These are phyloP conservation scores for Fraxinus nigra DNA, from an alignment of 305 asterid genomes.

Conservation along the genomic window DNA sequence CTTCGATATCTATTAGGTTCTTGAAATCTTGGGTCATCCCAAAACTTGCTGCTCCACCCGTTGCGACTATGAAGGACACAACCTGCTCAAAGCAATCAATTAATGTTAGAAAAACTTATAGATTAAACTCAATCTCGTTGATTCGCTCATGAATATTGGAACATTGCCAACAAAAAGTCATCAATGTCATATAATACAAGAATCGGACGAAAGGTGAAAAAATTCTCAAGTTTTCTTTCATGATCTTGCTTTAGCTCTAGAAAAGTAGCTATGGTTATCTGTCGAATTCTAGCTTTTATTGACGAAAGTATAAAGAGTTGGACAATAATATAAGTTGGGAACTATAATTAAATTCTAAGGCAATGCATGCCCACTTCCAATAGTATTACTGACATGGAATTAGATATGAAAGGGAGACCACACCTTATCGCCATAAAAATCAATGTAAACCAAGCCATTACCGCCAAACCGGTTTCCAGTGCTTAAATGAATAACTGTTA, in stretches of 20 bases:
- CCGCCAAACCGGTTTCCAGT: slow-evolving; percentile 45
- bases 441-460: slow-evolving; percentile 25
- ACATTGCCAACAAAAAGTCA: neutral
- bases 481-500: slow-evolving; percentile 22
- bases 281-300: too few relatives aligned
- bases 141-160: neutral
- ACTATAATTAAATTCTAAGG: too few relatives aligned
- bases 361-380: too few relatives aligned
- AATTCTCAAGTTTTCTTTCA: too few relatives aligned
- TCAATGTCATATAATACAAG: neutral
- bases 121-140: neutral
- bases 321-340: too few relatives aligned
- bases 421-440: slow-evolving; percentile 49
- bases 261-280: too few relatives aligned
- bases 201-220: neutral
- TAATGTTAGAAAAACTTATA: too few relatives aligned
- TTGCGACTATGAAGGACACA: slow-evolving; percentile 29
- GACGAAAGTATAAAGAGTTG: too few relatives aligned
- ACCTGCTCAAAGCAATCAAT: slow-evolving; percentile 19
- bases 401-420: neutral
- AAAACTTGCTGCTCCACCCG: slow-evolving; percentile 46
- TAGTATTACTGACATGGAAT: neutral
- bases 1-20: neutral
- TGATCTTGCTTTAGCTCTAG: too few relatives aligned
- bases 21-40: slow-evolving; percentile 39